A percentile compares a stretch with the other conserved stretches of the same genome.
These are phyloP conservation scores for Penicillium frequentans DNA, from an alignment of 2,329 filamentous ascomycete species.

Conservation along the genomic window DNA sequence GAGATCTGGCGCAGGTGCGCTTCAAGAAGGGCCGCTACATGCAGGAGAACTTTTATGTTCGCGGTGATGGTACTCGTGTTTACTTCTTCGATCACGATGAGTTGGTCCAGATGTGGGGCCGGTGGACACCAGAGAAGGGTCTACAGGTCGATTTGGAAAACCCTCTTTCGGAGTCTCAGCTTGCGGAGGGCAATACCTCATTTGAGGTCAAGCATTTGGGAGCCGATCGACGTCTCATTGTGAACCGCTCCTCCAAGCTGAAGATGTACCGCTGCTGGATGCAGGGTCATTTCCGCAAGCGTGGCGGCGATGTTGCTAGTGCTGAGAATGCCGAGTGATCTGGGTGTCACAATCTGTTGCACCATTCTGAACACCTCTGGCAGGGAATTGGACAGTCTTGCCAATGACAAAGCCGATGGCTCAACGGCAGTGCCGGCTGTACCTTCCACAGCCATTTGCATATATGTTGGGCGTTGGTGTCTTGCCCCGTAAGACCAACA, in stretches of 20 bases:
- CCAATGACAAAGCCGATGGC: neutral
- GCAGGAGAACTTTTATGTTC: slow-evolving; percentile 95
- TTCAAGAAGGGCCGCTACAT: slow-evolving; percentile 95
- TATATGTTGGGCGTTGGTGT: neutral
- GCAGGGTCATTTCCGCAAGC: slow-evolving; percentile 46
- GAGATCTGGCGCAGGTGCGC: slow-evolving; percentile 91
- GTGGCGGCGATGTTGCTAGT: slow-evolving; percentile 12
- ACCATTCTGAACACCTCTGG: neutral
- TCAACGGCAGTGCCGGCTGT: neutral
- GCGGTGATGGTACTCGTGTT: slow-evolving; percentile 91
- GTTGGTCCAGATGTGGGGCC: slow-evolving; percentile 75
- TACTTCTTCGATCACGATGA: slow-evolving; percentile 96
- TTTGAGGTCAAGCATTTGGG: slow-evolving; percentile 79
- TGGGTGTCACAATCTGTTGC: neutral
- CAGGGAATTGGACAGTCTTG: neutral
- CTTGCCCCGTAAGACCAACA: neutral
- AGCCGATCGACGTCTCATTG: slow-evolving; percentile 82
- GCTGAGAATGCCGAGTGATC: neutral
- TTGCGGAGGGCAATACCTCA: slow-evolving; percentile 24
- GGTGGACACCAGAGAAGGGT: slow-evolving; percentile 41
- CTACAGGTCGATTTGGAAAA: slow-evolving; percentile 23
- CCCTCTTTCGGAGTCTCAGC: slow-evolving; percentile 7
- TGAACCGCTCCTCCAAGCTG: slow-evolving; percentile 84
- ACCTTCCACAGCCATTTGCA: neutral
- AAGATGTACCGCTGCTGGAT: slow-evolving; percentile 98